Base-by-base conservation (phyloP, 805 yeast species). In the Cyberlindnera maritima region DNA sequence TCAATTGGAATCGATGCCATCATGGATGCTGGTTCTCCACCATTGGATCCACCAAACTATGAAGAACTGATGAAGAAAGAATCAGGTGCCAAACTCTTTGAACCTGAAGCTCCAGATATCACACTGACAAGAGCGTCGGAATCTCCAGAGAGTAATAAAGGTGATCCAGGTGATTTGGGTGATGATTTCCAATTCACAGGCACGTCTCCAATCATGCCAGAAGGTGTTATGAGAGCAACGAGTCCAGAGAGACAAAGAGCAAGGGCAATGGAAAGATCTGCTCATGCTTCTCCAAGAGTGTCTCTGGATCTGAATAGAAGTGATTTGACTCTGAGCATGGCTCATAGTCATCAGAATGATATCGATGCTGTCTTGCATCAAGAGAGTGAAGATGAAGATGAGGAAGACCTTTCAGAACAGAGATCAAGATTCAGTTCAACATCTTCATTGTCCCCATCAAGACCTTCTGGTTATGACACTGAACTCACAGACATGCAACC, bases 21-120 rank as follows among this genome's bases (percentile, higher is more conserved):
- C 7, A 49, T 51, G 55, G 55, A 48, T 23, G 33, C 50, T 7
- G 47, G 36, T 6, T 46, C 55, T 9, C 56, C 56, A 4, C 70
- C 72, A 12, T 39, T 40, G 32, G 47, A 61, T 25, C 73, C 73
- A 13, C 74, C 74, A 12, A 47, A 66, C 2, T 69, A 69, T 46
- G 54, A 43, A n/a, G 70, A 64, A 9, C 56, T 59, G 26, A 36
- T 63, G 39, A 54, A 55, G 28, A 47, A 43, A 35, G 50, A 54
- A 37, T 32, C 47, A 2, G 29, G 36, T 17, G 35, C 52, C 2
- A 49, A 45, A 18, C 14, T 42, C 15, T 18, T 46, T 11, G 44
- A 40, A 7, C 33, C 34, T 3, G 28, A 21, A 2, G 34, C 43
- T 4, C 58, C 58, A 43, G 25, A 42, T 6, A 50, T 54, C 19